Evolutionary conservation across 2,329 filamentous ascomycete species (phyloP).

Genomic region (Graphilbum fragrans): DNA sequence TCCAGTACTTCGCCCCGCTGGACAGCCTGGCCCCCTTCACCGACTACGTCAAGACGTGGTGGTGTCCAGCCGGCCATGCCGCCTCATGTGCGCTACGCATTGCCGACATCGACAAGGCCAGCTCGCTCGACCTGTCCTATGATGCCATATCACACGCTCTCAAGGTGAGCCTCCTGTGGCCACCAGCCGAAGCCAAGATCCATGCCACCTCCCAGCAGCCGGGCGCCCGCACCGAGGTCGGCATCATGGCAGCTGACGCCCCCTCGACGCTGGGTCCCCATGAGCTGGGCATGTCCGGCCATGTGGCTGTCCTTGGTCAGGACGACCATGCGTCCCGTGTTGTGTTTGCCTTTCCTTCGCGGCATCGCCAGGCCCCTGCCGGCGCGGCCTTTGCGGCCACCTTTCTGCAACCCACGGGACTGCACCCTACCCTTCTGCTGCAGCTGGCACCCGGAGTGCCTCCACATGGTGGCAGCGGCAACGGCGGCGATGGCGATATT

Average conservation of each 20-base stretch:
- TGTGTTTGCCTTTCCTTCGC: conserved; percentile 72
- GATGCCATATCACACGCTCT: conserved; percentile 55
- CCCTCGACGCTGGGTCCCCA: conserved; percentile 49
- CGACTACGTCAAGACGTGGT: conserved; percentile 34
- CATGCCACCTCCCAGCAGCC: conserved; percentile 23
- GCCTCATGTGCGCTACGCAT: conserved; percentile 36
- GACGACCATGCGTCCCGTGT: conserved; percentile 60
- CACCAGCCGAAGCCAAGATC: conserved; percentile 28
- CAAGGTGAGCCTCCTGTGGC: conserved; percentile 54
- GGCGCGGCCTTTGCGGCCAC: conserved; percentile 43
- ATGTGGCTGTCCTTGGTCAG: conserved; percentile 67
- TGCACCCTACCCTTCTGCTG: conserved; percentile 72
- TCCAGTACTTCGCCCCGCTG: conserved; percentile 60
- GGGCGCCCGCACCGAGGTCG: conserved; percentile 60
- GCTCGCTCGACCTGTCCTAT: conserved; percentile 66
- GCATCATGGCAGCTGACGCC: conserved; percentile 57
- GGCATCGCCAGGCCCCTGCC: conserved; percentile 49
- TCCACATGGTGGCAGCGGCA: conserved; percentile 21
- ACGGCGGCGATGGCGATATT: conserved; percentile 15
- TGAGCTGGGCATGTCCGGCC: conserved; percentile 67
- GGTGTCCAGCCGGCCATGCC: conserved; percentile 33
- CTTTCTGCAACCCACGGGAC: conserved; percentile 61
- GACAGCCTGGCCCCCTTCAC: conserved; percentile 43
- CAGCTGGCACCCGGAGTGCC: conserved; percentile 41
- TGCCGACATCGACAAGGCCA: conserved; percentile 34